These are phyloP conservation scores for Collybia sordida DNA, from an alignment of 768 basidiomycete genomes.

Conservation along the genomic window DNA sequence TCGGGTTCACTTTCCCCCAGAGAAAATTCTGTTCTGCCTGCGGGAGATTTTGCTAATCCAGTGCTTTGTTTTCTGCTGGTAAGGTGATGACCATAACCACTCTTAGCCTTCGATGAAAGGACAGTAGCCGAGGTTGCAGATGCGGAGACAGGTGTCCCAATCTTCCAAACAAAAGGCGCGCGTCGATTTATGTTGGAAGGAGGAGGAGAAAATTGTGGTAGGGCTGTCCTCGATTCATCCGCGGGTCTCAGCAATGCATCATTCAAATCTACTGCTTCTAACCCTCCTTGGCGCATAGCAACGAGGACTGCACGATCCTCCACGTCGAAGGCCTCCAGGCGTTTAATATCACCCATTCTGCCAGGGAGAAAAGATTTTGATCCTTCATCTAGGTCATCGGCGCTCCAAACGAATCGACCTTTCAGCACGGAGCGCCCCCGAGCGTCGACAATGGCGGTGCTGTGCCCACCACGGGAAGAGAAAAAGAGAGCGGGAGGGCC, in stretches of 20 bases:
- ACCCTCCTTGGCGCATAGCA: slow-evolving; percentile 83
- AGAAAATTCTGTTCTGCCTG: slow-evolving; percentile 50
- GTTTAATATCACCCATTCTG: slow-evolving; percentile 80
- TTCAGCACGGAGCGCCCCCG: slow-evolving; percentile 83
- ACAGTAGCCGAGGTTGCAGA: slow-evolving; percentile 37
- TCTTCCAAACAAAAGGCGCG: slow-evolving; percentile 79
- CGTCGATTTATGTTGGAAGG: slow-evolving; percentile 64
- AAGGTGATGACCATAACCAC: slow-evolving; percentile 32
- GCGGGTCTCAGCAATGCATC: slow-evolving; percentile 81
- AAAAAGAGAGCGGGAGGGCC: slow-evolving; percentile 87
- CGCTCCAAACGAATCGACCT: slow-evolving; percentile 77
- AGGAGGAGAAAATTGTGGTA: slow-evolving; percentile 73
- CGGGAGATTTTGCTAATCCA: slow-evolving; percentile 44
- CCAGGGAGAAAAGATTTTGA: slow-evolving; percentile 29
- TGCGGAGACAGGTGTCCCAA: slow-evolving; percentile 65
- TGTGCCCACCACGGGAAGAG: slow-evolving; percentile 88
- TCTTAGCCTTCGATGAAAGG: slow-evolving; percentile 39
- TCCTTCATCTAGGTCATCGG: slow-evolving; percentile 55
- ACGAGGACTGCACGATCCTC: slow-evolving; percentile 75
- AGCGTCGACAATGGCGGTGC: slow-evolving; percentile 85
- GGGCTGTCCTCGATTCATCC: slow-evolving; percentile 68
- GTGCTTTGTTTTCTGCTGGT: slow-evolving; percentile 50
- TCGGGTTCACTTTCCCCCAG: slow-evolving; percentile 54
- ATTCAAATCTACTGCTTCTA: slow-evolving; percentile 77
- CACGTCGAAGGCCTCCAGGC: slow-evolving; percentile 81